Conservation (phyloP, 2,329 filamentous ascomycete species). For the Trichoderma sp. region DNA sequence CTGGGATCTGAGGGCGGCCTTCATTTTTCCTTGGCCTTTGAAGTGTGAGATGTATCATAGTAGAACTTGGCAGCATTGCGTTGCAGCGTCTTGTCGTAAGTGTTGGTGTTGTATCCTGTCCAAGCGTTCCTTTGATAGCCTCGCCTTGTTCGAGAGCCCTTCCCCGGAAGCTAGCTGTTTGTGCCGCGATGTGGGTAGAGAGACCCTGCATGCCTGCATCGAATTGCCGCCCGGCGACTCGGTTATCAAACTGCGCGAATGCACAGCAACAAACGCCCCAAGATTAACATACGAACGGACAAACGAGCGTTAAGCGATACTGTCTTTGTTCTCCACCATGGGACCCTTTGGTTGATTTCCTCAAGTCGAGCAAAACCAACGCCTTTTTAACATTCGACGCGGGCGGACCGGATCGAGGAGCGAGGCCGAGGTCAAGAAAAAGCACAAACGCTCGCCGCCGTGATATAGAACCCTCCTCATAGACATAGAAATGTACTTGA, state of each 20-base stretch:
- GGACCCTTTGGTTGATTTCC: not conserved
- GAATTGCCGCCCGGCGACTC: not conserved
- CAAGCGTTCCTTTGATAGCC: not conserved
- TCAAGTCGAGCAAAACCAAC: not conserved
- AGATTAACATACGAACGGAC: not conserved
- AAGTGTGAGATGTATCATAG: not conserved
- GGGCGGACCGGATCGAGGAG: not conserved
- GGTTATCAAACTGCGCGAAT: not conserved
- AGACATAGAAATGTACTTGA: not conserved
- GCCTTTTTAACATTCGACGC: not conserved
- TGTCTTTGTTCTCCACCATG: not conserved
- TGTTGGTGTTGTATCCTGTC: not conserved
- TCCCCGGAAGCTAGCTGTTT: not conserved
- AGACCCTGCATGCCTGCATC: not conserved
- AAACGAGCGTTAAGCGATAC: not conserved
- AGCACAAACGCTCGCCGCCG: not conserved
- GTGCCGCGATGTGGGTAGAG: not conserved
- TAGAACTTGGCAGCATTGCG: not conserved
- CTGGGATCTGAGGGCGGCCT: not conserved
- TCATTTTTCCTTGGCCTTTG: not conserved
- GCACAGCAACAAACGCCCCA: not conserved
- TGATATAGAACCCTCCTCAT: not conserved
- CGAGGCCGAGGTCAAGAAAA: not conserved
- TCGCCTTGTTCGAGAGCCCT: not conserved
- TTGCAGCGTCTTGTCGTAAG: not conserved